Conservation (phyloP, 139 green algal genomes). For the Penium margaritaceum region DNA sequence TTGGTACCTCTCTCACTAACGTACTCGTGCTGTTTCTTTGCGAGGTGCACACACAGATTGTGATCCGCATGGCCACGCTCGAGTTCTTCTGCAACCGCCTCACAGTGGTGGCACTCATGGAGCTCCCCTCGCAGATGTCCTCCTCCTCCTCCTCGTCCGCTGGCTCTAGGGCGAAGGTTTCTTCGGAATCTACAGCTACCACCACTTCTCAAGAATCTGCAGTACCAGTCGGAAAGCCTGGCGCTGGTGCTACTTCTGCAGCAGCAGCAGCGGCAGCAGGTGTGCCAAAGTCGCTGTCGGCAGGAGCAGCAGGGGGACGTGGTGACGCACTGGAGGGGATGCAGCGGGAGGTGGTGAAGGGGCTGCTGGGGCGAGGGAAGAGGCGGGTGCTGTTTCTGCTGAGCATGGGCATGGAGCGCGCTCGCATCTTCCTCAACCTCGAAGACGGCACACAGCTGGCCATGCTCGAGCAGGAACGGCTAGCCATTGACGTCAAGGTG, state of each 20-base stretch:
- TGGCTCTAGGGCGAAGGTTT: too few species aligned
- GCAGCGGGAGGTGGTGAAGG: conserved; percentile 8
- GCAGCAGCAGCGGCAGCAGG: neutral
- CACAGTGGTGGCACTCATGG: conserved; percentile 80
- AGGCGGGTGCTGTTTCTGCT: conserved; percentile 31
- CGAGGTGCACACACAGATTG: conserved; percentile 50
- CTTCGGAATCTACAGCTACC: neutral
- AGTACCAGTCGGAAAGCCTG: neutral
- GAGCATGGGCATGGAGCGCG: conserved; percentile 36
- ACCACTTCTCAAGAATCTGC: neutral
- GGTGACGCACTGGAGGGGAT: conserved; percentile 8
- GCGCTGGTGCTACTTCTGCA: neutral
- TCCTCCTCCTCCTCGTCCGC: too few species aligned
- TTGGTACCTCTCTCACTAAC: too few species aligned
- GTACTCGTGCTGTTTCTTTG: too few species aligned
- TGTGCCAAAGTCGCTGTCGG: too few species aligned
- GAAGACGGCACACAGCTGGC: conserved; percentile 34
- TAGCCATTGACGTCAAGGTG: conserved; percentile 46
- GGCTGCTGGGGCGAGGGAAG: conserved; percentile 30
- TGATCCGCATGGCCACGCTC: conserved; percentile 61
- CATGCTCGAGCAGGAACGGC: conserved; percentile 28
- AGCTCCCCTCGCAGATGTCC: conserved; percentile 64
- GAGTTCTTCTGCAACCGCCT: conserved; percentile 76
- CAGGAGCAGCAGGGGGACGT: conserved; percentile 12
- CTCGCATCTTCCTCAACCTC: conserved; percentile 24